These are phyloP conservation scores for Ogataea siamensis DNA, from an alignment of 805 yeast species.

Conservation along the genomic window DNA sequence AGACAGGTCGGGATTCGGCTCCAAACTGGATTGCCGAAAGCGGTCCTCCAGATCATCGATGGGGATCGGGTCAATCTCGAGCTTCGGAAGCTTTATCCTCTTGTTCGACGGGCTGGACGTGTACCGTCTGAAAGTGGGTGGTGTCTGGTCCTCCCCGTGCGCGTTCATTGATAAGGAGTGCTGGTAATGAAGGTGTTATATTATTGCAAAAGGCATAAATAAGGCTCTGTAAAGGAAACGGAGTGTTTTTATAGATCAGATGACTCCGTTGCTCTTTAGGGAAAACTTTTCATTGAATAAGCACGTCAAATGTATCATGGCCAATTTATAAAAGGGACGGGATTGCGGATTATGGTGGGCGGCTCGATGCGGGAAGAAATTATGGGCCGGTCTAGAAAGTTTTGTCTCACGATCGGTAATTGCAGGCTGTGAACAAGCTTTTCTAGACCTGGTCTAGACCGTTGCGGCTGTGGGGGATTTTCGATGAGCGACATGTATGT, in stretches of 20 bases:
- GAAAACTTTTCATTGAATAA: not conserved
- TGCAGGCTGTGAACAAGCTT: too few relatives aligned
- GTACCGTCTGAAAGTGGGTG: constrained; percentile 1
- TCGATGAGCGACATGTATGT: not conserved
- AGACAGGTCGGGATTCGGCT: not conserved
- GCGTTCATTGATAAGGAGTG: constrained; percentile 5
- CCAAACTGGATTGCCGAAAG: not conserved
- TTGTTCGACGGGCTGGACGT: not conserved
- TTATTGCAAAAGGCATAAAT: not conserved
- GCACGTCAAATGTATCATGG: not conserved
- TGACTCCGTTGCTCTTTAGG: not conserved
- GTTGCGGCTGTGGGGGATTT: constrained; percentile 4
- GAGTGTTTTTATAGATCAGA: not conserved
- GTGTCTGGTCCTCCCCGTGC: not conserved
- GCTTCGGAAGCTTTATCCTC: constrained; percentile 4
- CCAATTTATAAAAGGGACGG: not conserved
- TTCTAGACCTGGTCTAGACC: constrained; percentile 1
- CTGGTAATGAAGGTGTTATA: not conserved
- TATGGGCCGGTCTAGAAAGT: constrained; percentile 1
- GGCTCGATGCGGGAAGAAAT: not conserved
- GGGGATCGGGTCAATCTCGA: not conserved
- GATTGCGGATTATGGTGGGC: not conserved
- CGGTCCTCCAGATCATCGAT: not conserved
- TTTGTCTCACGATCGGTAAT: not conserved
- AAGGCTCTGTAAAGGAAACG: not conserved